Conservation (phyloP, 2,329 filamentous ascomycete species). For the Sarocladiaceae sp. region DNA sequence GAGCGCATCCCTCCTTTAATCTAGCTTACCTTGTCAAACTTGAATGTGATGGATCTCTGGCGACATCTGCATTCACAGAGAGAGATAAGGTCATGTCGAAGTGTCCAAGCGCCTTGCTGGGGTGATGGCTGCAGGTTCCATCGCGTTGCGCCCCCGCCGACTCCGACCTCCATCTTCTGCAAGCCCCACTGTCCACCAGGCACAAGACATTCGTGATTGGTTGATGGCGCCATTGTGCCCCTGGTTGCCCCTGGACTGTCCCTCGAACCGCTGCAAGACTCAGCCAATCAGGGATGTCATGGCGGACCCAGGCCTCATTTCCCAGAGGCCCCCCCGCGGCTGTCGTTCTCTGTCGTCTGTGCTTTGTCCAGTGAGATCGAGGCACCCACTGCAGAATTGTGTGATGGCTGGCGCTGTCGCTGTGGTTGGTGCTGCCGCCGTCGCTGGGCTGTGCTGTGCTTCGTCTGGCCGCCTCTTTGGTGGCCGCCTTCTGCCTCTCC, state of each 20-base stretch:
- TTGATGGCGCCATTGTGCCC: not conserved
- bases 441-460: not conserved
- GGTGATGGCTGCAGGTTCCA: constrained; percentile 1
- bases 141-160: not conserved
- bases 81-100: not conserved
- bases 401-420: constrained; percentile 1
- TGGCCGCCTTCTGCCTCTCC: constrained; percentile 5
- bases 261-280: constrained; percentile 5
- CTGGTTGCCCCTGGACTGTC: constrained; percentile 5
- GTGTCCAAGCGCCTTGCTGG: not conserved
- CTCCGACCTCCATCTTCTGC: not conserved
- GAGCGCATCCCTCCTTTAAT: too few relatives aligned
- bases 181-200: constrained; percentile 2
- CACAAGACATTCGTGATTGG: not conserved
- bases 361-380: constrained; percentile 1
- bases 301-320: constrained; percentile 8
- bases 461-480: not conserved
- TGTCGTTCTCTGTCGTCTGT: constrained; percentile 1
- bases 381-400: constrained; percentile 2
- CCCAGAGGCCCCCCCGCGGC: constrained; percentile 2
- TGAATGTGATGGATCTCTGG: too few relatives aligned
- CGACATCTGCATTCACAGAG: too few relatives aligned
- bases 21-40: too few relatives aligned
- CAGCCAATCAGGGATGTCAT: not conserved
- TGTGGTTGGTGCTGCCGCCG: not conserved